Base-by-base conservation (phyloP, 2,329 filamentous ascomycete genomes). In the Alternaria sp. region DNA sequence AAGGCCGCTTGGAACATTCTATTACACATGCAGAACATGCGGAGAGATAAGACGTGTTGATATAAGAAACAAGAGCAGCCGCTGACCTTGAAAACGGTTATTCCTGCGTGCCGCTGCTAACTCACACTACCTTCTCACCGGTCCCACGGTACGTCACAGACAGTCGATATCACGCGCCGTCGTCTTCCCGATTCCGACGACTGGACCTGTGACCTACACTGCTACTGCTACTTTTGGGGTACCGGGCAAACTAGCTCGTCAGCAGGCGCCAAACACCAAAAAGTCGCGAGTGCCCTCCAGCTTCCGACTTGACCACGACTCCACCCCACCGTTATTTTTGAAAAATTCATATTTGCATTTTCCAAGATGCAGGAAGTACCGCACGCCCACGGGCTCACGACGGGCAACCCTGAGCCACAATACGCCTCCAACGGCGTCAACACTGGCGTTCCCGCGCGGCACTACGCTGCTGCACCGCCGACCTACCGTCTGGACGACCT, bases 401-500 rank as follows among this genome's bases (percentile, higher is more conserved):
- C 61, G 25, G 57, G 23, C 60, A 63, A 55, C 36, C 46, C 56
- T 23, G 53, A 58, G 8, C 8, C 52, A 43, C 46, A 57, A 25
- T 47, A 56, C 21, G 44, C 47, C 36, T 28, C 50, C n/a, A 28
- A 57, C 50, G 46, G 25, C 26, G 53, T 57, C 10, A 40, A 57
- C 49, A 53, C 43, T 15, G 44, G 44, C 56, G 36, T 49, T 32
- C 49, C 49, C 25, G 30, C 59, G 11, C 43, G 40, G 30, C 55
- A 62, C 12, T 67, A 67, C 53, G 60, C 63, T 13, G 45, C 66
- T 4, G 49, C 49, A 52, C 70, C 71, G 30, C 72, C 73, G 15
- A 63, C 57, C 19, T 75, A 75, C 54, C 58, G 52, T 47, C 62
- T 65, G 13, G 74, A 77, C 26, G 71, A 71, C 30, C 57, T 71